These are phyloP conservation scores for Thalassiosira ordinaria DNA, from an alignment of 352 stramenopile species.

Conservation along the genomic window DNA sequence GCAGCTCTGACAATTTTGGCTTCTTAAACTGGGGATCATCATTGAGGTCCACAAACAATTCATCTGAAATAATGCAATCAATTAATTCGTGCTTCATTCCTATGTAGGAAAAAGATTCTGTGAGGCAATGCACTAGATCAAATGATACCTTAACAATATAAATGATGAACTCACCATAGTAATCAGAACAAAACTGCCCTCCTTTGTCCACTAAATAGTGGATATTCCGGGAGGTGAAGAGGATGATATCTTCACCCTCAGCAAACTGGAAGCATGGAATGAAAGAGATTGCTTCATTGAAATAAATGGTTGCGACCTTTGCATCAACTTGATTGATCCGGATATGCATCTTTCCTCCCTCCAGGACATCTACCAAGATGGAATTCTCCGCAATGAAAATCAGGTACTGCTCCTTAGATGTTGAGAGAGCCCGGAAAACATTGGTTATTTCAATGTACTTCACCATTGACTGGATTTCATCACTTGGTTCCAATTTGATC, in stretches of 20 bases:
- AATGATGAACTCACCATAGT: too few relatives aligned
- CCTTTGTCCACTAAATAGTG: slow-evolving; percentile 67
- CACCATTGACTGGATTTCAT: slow-evolving; percentile 66
- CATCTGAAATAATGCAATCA: slow-evolving; percentile 65
- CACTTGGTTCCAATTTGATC: slow-evolving; percentile 55
- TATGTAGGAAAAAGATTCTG: too few relatives aligned
- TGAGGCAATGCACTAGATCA: too few relatives aligned
- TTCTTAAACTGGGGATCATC: slow-evolving; percentile 61
- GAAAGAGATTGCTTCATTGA: slow-evolving; percentile 75
- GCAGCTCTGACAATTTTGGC: slow-evolving; percentile 59
- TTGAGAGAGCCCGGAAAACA: slow-evolving; percentile 59
- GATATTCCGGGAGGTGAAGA: slow-evolving; percentile 70
- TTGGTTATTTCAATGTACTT: slow-evolving; percentile 77
- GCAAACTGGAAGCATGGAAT: slow-evolving; percentile 77
- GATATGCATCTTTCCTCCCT: slow-evolving; percentile 57
- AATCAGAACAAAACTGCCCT: slow-evolving; percentile 68
- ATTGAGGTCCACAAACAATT: slow-evolving; percentile 67
- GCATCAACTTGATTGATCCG: slow-evolving; percentile 69
- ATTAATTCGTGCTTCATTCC: slow-evolving; percentile 68
- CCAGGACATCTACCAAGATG: slow-evolving; percentile 60
- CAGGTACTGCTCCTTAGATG: slow-evolving; percentile 60
- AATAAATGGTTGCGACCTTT: slow-evolving; percentile 72
- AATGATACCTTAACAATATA: too few relatives aligned
- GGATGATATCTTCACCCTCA: slow-evolving; percentile 70
- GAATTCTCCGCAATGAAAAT: slow-evolving; percentile 73